phyloP scores from a whole-genome alignment of 129 eudicot genomes.

The Tanacetum coccineum region DNA sequence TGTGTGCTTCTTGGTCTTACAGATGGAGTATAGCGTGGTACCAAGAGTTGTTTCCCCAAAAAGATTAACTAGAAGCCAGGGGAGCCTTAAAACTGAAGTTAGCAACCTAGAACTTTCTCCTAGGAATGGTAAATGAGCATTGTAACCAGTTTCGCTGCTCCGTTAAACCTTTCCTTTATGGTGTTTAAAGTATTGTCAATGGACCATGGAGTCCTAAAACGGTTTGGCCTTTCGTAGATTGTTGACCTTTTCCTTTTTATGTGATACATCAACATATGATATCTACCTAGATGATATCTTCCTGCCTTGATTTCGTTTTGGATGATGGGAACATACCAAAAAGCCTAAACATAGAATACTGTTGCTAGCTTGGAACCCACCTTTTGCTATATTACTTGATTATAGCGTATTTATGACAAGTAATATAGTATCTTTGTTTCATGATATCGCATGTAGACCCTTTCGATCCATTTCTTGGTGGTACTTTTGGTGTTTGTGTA shows the following conservation, averaged over 20 bases:
- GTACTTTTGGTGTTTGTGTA: neutral
- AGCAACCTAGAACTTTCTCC: constrained; percentile 16
- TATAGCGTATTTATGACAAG: constrained; percentile 6
- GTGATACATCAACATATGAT: constrained; percentile 12
- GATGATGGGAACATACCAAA: constrained; percentile 14
- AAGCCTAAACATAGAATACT: constrained; percentile 1
- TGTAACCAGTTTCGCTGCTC: constrained; percentile 1
- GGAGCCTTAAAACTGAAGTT: constrained; percentile 17
- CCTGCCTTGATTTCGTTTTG: neutral
- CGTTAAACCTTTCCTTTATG: constrained; percentile 6
- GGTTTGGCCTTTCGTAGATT: constrained; percentile 15
- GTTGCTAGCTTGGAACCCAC: constrained; percentile 6
- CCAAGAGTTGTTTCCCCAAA: constrained; percentile 14
- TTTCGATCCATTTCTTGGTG: neutral
- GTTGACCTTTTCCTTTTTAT: neutral
- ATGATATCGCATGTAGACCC: constrained; percentile 5
- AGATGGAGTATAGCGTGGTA: constrained; percentile 15
- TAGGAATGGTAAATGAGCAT: constrained; percentile 17
- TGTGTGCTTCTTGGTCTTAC: constrained; percentile 29
- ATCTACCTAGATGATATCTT: constrained; percentile 3
- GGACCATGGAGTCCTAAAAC: constrained; percentile 12
- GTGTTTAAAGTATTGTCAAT: constrained; percentile 12
- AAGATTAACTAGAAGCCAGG: constrained; percentile 21
- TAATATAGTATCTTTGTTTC: constrained; percentile 5
- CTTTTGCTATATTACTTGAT: neutral